Base-by-base conservation (phyloP, 495 filamentous ascomycete species). In the Daldinia decipiens region DNA sequence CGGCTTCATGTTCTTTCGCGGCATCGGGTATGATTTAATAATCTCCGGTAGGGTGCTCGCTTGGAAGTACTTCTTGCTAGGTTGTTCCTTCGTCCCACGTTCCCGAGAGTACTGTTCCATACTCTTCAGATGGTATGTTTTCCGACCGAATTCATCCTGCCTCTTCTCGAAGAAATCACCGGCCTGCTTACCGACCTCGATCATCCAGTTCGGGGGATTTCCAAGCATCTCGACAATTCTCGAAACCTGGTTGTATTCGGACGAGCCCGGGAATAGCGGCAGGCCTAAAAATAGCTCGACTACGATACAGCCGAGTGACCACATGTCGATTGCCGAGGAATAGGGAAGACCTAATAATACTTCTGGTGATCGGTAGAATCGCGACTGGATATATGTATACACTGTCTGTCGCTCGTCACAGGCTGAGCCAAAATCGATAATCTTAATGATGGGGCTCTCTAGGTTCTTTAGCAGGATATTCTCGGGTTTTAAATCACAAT, bases 301-400 rank as follows among this genome's bases (percentile, higher is more conserved):
- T 21, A 99, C 96, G 65, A 99, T 99, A 79, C 96, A 99, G 29
- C 96, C 96, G 50, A 99, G 83, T 9, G 96, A 99, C 96, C 96
- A 99, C 96, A 99, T 98, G 75, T 99, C 96, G 76, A 99, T 99
- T 17, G 96, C 95, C 34, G 96, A 98, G 7, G 95, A 98, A 75
- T 99, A 97, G 76, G 96, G 96, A 45, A 99, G 79, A 5, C 96
- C 96, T 31, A 98, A 86, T 31, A 99, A 79, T 31, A 99, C 96
- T 77, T 99, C 96, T 0, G 96, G 96, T 1, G 96, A 99, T 62
- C 96, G 88, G 78, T 99, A 99, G 81, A 99, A 99, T 65, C 96
- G 86, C 12, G 96, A 99, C 79, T 99, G 96, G 69, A 99, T 99
- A 79, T 99, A 99, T 4, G 96, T 99, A 81, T 99, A 99, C 34